Evolutionary conservation across 2,329 filamentous ascomycete species (phyloP).

Genomic region (Penicillium expansum): DNA sequence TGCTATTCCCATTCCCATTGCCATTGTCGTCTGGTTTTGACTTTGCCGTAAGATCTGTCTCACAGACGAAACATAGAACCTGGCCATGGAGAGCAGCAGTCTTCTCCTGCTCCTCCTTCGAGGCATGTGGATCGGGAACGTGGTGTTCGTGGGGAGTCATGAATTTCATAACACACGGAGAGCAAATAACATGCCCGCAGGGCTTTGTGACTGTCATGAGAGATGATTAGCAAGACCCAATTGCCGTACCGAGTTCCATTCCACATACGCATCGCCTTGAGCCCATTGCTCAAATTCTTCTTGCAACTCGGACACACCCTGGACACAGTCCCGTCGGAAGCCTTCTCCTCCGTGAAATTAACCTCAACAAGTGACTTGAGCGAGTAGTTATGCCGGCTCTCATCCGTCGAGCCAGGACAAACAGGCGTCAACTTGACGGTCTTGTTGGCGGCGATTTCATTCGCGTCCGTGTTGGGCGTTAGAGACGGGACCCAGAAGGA

Average conservation of each 20-base stretch:
- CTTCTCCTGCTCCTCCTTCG: constrained; percentile 47
- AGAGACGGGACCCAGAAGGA: constrained; percentile 93
- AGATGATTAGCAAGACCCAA: constrained; percentile 3
- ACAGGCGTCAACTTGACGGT: constrained; percentile 65
- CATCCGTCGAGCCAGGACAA: constrained; percentile 70
- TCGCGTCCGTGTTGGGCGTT: constrained; percentile 63
- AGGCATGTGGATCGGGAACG: constrained; percentile 60
- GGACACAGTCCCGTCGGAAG: constrained; percentile 46
- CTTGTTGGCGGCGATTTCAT: constrained; percentile 57
- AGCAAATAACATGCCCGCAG: constrained; percentile 89
- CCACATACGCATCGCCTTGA: constrained; percentile 65
- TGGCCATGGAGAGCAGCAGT: constrained; percentile 39
- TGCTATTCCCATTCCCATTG: constrained; percentile 26
- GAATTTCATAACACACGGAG: constrained; percentile 79
- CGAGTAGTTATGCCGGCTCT: constrained; percentile 69
- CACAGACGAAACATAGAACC: constrained; percentile 81
- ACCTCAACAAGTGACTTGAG: constrained; percentile 75
- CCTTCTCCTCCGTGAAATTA: constrained; percentile 70
- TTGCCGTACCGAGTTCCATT: not conserved
- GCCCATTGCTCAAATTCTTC: constrained; percentile 76
- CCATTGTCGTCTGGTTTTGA: constrained; percentile 25
- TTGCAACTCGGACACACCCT: constrained; percentile 80
- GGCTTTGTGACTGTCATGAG: constrained; percentile 64
- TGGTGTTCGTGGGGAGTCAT: constrained; percentile 56
- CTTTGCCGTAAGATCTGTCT: constrained; percentile 64